Base-by-base conservation (phyloP, 495 filamentous ascomycete genomes). In the Barbatosphaeria neglecta region DNA sequence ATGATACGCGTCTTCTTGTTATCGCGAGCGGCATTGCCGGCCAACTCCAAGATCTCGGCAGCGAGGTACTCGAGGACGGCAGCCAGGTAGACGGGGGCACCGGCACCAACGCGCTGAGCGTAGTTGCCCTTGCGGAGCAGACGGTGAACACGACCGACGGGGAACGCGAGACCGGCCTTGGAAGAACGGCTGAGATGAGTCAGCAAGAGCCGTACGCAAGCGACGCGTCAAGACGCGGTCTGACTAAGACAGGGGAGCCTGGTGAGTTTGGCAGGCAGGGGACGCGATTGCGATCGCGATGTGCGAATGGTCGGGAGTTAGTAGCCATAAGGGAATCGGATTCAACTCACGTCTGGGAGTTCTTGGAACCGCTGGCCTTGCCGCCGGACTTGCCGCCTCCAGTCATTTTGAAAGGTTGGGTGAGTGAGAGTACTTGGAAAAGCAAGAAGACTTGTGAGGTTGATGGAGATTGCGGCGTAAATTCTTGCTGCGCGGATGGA, bases 1-100 rank as follows among this genome's bases (percentile, higher is more conserved):
- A 97, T 98, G 77, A 98, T 98, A 85, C 92, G 88, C 51, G 90
- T 98, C 83, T 96, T 97, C 87, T 98, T 98, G 84, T 97, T 97
- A 73, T 98, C 92, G 65, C 92, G 90, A 48, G 92, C 92, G 54
- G 92, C 92, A 66, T 98, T 98, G 60, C 92, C 92, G 66, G 92
- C 92, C 72, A 98, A 76, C 74, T 98, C 92, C 65, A 98, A 89
- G 50, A 98, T 96, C 72, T 98, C 92, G 50, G 92, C 92, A 51
- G 92, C 90, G 47, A 98, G 86, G 61, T 98, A 98, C 76, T 98
- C 92, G 33, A 98, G 88, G 31, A 98, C 92, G 45, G 92, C 92
- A 53, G 92, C 92, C 55, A 98, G 84, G 65, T 98, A 98, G 62
- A 98, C 92, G 53, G 92, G 92, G 57, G 92, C 92, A 79, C 90